Conservation (phyloP, 2,329 filamentous ascomycete genomes). For the Cercospora zeina region DNA sequence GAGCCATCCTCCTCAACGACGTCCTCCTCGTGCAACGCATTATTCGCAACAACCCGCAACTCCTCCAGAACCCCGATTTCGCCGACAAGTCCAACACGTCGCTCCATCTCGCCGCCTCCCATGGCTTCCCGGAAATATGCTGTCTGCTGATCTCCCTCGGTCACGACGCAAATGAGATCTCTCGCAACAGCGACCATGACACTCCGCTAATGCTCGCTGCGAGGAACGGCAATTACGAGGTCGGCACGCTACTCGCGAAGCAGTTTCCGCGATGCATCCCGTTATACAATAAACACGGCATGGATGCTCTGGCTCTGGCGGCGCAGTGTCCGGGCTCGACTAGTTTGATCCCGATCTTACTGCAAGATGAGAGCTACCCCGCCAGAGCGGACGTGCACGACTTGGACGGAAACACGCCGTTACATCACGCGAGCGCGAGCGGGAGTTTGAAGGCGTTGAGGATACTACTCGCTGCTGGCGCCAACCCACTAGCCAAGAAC, state of each 20-base stretch:
- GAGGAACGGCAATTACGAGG: slow-evolving; percentile 66
- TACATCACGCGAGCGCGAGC: slow-evolving; percentile 82
- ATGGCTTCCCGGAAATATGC: slow-evolving; percentile 70
- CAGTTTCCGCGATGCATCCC: slow-evolving; percentile 63
- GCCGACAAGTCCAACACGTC: slow-evolving; percentile 77
- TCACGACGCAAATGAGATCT: slow-evolving; percentile 72
- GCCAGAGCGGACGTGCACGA: slow-evolving; percentile 51
- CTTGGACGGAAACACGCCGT: slow-evolving; percentile 75
- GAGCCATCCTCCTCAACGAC: slow-evolving; percentile 77
- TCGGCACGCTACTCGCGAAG: slow-evolving; percentile 70
- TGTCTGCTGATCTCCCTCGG: slow-evolving; percentile 68
- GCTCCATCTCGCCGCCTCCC: slow-evolving; percentile 74
- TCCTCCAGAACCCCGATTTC: slow-evolving; percentile 77
- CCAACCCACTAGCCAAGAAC: slow-evolving; percentile 71
- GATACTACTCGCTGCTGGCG: slow-evolving; percentile 74
- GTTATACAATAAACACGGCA: slow-evolving; percentile 65
- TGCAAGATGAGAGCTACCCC: slow-evolving; percentile 39
- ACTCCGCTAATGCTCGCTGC: slow-evolving; percentile 81
- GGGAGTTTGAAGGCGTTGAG: slow-evolving; percentile 76
- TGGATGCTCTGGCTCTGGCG: slow-evolving; percentile 61
- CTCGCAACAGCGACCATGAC: slow-evolving; percentile 75
- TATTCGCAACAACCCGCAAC: slow-evolving; percentile 67
- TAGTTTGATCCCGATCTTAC: slow-evolving; percentile 48
- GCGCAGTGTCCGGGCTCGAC: slow-evolving; percentile 40
- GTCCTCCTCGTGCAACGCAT: slow-evolving; percentile 73